Conservation (phyloP, 2,329 filamentous ascomycete genomes). For the Fusarium pseudograminearum region DNA sequence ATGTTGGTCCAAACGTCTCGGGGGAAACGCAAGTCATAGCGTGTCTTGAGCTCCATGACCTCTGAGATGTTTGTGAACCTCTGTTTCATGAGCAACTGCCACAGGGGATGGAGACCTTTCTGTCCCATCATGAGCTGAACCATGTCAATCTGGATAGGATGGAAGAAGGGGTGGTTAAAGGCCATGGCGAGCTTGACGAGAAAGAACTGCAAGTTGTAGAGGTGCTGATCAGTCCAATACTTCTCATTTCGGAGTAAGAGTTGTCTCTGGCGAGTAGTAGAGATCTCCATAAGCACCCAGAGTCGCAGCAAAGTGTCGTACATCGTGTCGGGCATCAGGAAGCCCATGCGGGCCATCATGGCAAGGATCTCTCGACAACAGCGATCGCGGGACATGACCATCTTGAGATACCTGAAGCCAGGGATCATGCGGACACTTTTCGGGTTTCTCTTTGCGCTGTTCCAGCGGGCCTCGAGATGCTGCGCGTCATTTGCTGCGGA, state of each 20-base stretch:
- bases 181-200: constrained; percentile 78
- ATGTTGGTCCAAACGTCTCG: constrained; percentile 46
- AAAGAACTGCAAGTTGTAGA: constrained; percentile 73
- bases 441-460: constrained; percentile 15
- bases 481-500: constrained; percentile 42
- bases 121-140: constrained; percentile 72
- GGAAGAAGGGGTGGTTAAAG: constrained; percentile 72
- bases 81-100: constrained; percentile 69
- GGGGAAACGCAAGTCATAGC: constrained; percentile 65
- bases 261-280: constrained; percentile 66
- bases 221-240: constrained; percentile 69
- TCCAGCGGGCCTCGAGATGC: constrained; percentile 19
- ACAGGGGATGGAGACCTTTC: constrained; percentile 66
- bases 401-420: constrained; percentile 73
- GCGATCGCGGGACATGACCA: constrained; percentile 71
- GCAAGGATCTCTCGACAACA: constrained; percentile 72
- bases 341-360: constrained; percentile 68
- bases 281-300: constrained; percentile 79
- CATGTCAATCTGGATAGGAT: constrained; percentile 62
- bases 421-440: constrained; percentile 65
- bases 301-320: constrained; percentile 69
- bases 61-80: constrained; percentile 63
- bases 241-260: constrained; percentile 63
- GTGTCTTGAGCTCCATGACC: constrained; percentile 66
- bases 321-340: constrained; percentile 65